Evolutionary conservation across 148 eudicot genomes (phyloP).

Genomic region (Heliosperma pusillum): DNA sequence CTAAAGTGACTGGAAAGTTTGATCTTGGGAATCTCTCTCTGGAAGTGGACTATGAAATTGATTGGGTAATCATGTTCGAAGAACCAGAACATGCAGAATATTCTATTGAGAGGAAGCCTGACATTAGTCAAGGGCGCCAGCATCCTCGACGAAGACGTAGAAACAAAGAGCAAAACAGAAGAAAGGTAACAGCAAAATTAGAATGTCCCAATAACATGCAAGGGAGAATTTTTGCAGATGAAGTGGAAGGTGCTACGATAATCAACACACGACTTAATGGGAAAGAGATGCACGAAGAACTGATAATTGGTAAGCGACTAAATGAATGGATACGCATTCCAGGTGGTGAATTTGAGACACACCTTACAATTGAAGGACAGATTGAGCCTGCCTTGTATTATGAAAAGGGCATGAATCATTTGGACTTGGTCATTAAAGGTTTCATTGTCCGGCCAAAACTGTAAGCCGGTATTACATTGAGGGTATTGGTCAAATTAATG

Average conservation of each 20-base stretch:
- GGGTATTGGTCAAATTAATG: too few species aligned
- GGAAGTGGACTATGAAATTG: constrained; percentile 38
- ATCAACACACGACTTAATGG: constrained; percentile 52
- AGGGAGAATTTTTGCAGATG: not conserved
- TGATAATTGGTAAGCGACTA: not conserved
- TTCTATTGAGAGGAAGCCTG: constrained; percentile 34
- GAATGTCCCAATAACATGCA: not conserved
- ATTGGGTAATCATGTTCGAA: constrained; percentile 44
- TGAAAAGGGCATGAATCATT: not conserved
- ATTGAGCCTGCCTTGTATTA: constrained; percentile 2
- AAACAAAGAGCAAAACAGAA: not conserved
- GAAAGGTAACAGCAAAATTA: not conserved
- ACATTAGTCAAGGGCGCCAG: constrained; percentile 6
- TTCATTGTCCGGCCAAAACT: not conserved
- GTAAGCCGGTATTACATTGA: not conserved
- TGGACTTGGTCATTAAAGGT: constrained; percentile 5
- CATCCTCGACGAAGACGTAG: not conserved
- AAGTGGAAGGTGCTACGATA: constrained; percentile 11
- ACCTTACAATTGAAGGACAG: not conserved
- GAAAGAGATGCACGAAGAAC: not conserved
- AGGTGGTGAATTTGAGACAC: constrained; percentile 9
- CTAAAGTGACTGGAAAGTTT: constrained; percentile 44
- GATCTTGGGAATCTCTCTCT: constrained; percentile 41
- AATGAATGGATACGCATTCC: constrained; percentile 16
- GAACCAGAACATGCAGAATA: constrained; percentile 22